A percentile compares a stretch with the other conserved stretches of the same genome.
These are phyloP conservation scores for Xenoacremonium recifei DNA, from an alignment of 2,329 filamentous ascomycete genomes.

Conservation along the genomic window DNA sequence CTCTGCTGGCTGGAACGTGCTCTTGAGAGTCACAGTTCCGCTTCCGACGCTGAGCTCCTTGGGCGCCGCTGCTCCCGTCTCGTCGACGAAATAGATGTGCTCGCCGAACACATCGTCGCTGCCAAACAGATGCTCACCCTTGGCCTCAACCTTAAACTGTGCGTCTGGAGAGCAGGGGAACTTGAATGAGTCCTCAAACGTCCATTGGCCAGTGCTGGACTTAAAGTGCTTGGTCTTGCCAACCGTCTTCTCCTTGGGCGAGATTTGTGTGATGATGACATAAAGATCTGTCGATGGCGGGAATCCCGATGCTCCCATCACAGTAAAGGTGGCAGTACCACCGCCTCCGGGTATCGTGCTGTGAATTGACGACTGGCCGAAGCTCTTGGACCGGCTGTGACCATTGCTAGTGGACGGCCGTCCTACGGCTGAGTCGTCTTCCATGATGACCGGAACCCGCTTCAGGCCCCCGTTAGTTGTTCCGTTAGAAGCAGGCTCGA, in stretches of 20 bases:
- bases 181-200: conserved; percentile 78
- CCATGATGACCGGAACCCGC: conserved; percentile 38
- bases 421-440: conserved; percentile 25
- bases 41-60: conserved; percentile 73
- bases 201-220: conserved; percentile 61
- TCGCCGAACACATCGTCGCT: conserved; percentile 84
- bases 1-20: conserved; percentile 62
- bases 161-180: conserved; percentile 75
- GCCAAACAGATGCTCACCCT: conserved; percentile 81
- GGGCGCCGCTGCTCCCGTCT: conserved; percentile 64
- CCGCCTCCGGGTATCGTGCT: conserved; percentile 60
- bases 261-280: conserved; percentile 66
- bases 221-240: conserved; percentile 94
- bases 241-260: conserved; percentile 71
- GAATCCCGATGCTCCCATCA: conserved; percentile 77
- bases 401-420: conserved; percentile 28
- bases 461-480: conserved; percentile 36
- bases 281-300: conserved; percentile 77
- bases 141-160: conserved; percentile 82
- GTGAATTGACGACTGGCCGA: conserved; percentile 64
- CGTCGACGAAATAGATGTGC: conserved; percentile 86
- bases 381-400: conserved; percentile 56
- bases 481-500: conserved; percentile 38
- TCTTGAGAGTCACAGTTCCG: conserved; percentile 72
- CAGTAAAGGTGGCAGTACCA: conserved; percentile 74